Base-by-base conservation (phyloP, 306 rosid species). In the Cucurbita ficifolia region DNA sequence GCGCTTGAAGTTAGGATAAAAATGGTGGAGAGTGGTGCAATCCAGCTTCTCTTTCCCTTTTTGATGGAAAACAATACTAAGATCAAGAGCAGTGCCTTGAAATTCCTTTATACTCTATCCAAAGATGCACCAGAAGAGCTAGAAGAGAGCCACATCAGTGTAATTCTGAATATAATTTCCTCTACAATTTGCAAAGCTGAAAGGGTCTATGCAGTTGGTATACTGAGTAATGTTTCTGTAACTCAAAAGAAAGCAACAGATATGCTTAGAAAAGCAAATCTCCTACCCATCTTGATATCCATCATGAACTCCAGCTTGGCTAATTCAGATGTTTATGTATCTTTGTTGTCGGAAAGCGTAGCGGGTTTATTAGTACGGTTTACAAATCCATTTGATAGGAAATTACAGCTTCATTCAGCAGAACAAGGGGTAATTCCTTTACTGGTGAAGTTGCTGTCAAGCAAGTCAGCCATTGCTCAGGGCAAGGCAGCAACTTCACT, bases 11-110 rank as follows among this genome's bases (percentile, higher is more conserved):
- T 88, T 22, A 77, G 90, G 76, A 78, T 83, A 56, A 92, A 81
- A 76, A 90, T 92, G 96, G 86, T 81, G 70, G 90, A 90, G 78
- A 84, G 76, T 73, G 88, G 96, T 45, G 96, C 98, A 21, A 80
- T 88, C 81, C 91, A 88, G 79, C 96, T 90, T 33, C 87, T 92
- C 68, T 75, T 87, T 21, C 96, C 98, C 10, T 84, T 90, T 79
- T 76, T 89, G 76, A 80, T 65, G 80, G 97, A 92, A 80, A 83
- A 75, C 38, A 84, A 78, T 81, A 42, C 69, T 29, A 79, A 83
- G 79, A 84, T 88, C 73, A 79, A 90, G 57, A 75, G 77, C 40
- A 79, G 78, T 73, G 86, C 89, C 62, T 83, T 89, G 83, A 77
- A 78, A 51, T 79, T 92, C 60, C 73, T 92, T 51, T 80, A 76